Evolutionary conservation across 352 stramenopile species (phyloP), one percentile per base, ranked within the genome.

Genomic region (Globisporangium spiculum): DNA sequence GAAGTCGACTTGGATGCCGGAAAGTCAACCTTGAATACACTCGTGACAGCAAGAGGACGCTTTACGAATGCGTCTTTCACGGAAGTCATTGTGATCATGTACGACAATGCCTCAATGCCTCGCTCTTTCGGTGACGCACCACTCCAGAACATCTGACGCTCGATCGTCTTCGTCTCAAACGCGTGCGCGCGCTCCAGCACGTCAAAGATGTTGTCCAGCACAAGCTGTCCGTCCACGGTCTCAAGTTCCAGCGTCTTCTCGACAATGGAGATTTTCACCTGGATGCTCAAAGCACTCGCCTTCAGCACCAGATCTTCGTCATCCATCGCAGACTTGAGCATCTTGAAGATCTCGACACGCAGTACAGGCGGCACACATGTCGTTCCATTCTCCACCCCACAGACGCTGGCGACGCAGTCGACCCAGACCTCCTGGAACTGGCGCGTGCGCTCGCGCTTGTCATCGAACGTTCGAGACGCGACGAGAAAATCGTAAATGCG

Each of bases 11-110:
- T 75, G n/a, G 65, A 74, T 10, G 77, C 56, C 1, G 69, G 75
- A 64, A 94, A 91, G 30, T 92, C 81, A 10, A 94, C 76, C 8
- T 80, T 63, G 44, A 94, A 94, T 1, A 94, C 78, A 66, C 86
- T 94, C 30, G 76, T 71, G 56, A 94, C 74, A 57, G 84, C 86
- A 14, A 74, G 72, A 1, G 76, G 44, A 32, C 83, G 83, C 54
- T 80, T 81, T 12, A 88, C 83, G 48, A 96, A 90, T 4, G 76
- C 80, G 54, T 96, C 82, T 61, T 96, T 96, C 18, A 94, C 88
- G 0, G 71, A 60, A 12, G 88, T 96, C 58, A 91, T 81, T 53
- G 88, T 94, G 65, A 96, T 92, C 62, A 96, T 64, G 66, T 94
- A 96, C 52, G 85, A 94, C 41, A 94, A 72, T 27, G 86, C 86